These are phyloP conservation scores for Colletotrichum sp. DNA, from an alignment of 2,329 filamentous ascomycete genomes.

Conservation along the genomic window DNA sequence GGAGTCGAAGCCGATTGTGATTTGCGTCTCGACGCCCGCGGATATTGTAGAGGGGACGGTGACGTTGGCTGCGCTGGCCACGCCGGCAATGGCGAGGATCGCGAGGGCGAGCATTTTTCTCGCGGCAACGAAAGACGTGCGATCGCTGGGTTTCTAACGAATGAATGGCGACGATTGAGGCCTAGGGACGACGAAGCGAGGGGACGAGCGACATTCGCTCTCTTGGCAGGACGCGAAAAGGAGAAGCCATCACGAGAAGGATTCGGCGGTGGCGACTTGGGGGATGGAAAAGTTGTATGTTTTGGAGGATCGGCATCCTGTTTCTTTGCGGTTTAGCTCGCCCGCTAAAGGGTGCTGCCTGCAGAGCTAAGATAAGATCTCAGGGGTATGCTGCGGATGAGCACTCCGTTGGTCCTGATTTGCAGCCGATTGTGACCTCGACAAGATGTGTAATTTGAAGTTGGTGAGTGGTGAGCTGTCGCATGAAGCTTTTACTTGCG, in stretches of 20 bases:
- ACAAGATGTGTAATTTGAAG: not conserved
- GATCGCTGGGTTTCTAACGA: not conserved
- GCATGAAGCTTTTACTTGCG: not conserved
- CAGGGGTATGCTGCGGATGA: not conserved
- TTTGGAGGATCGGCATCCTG: not conserved
- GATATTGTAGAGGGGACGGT: not conserved
- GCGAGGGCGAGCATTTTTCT: not conserved
- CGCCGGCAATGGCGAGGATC: not conserved
- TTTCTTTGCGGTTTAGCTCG: not conserved
- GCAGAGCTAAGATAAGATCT: not conserved
- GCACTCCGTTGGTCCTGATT: not conserved
- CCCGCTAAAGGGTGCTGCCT: not conserved
- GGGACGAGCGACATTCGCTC: not conserved
- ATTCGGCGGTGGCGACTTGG: not conserved
- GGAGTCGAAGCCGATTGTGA: conserved; percentile 1
- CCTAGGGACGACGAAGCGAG: not conserved
- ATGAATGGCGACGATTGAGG: fast-evolving
- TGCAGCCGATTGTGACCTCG: not conserved
- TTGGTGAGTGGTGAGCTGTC: not conserved
- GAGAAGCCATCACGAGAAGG: not conserved
- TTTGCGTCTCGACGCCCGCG: conserved; percentile 4
- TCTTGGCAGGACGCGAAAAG: not conserved
- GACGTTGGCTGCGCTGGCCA: not conserved
- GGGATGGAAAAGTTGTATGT: not conserved
- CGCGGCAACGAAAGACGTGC: not conserved